These are phyloP conservation scores for Pichia sp. DNA, from an alignment of 1,139 yeast species.

Conservation along the genomic window DNA sequence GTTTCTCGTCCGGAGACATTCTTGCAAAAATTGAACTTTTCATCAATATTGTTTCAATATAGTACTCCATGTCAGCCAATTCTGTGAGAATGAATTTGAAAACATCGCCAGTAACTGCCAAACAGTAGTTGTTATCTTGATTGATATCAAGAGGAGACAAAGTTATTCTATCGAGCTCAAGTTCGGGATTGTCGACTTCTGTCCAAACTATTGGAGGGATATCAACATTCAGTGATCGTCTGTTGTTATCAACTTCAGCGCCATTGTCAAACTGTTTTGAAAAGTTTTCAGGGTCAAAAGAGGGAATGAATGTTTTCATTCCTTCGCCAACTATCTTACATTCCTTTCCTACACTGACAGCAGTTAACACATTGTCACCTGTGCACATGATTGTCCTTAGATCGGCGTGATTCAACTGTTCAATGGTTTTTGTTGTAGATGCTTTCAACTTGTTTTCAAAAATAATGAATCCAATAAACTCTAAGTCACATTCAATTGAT, in stretches of 20 bases:
- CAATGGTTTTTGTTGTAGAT: constrained; percentile 59
- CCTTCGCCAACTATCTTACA: constrained; percentile 57
- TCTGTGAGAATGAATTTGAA: constrained; percentile 72
- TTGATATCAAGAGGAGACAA: constrained; percentile 46
- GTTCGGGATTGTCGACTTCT: constrained; percentile 54
- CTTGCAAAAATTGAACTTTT: constrained; percentile 82
- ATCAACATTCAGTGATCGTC: constrained; percentile 16
- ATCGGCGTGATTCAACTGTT: constrained; percentile 57
- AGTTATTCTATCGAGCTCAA: constrained; percentile 57
- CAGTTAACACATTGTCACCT: constrained; percentile 93
- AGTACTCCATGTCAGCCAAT: constrained; percentile 37
- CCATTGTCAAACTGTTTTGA: constrained; percentile 7
- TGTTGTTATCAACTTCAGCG: background rate
- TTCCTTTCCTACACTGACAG: constrained; percentile 87
- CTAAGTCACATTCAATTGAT: constrained; percentile 61
- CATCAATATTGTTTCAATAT: constrained; percentile 60
- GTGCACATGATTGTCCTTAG: constrained; percentile 94
- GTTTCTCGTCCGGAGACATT: constrained; percentile 99
- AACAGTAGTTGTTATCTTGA: constrained; percentile 43
- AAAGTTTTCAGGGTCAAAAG: constrained; percentile 38
- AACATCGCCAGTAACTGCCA: constrained; percentile 91
- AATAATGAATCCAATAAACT: constrained; percentile 80
- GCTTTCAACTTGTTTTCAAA: constrained; percentile 87
- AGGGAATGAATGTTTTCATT: constrained; percentile 63
- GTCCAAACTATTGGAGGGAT: constrained; percentile 49